Evolutionary conservation across 768 basidiomycete species (phyloP), one percentile per base, ranked within the genome.

Genomic region (Mycena indigotica): DNA sequence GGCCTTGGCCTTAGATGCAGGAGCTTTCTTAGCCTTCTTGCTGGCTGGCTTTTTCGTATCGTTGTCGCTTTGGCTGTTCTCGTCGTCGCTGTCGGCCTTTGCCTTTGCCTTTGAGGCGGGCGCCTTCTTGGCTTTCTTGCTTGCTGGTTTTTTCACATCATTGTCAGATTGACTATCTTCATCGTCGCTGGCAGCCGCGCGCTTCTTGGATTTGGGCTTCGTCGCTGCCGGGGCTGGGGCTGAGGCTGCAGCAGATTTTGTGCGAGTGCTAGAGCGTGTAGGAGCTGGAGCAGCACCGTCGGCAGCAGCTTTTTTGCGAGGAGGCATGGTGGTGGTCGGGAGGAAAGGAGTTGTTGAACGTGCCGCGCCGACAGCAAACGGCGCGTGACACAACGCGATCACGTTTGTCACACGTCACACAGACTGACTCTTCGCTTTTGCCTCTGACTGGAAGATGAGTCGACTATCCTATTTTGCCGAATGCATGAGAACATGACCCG

Each of bases 291-390:
- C 53, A 32, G 69, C 60, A 25, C 63, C 56, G 40, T 66, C 72
- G 56, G 69, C 62, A 51, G 70, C 61, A 28, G 73, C 57, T 35
- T 73, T 65, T 70, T 80, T 81, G 67, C 79, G 81, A 56, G 77
- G 72, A 46, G 81, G 78, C 58, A 79, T 76, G 79, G 80, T 81
- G 54, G 53, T 45, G 32, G 38, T 57, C 35, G 29, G 48, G 16
- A 51, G 50, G 50, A 44, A 53, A 39, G 52, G 50, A 55, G 38
- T 26, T 24, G 48, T 4, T 44, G 50, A n/a, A n/a, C n/a, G n/a
- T n/a, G n/a, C n/a, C n/a, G n/a, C n/a, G n/a, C n/a, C 19, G 39
- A 21, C 32, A 21, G 23, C 39, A 62, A 58, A n/a, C n/a, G 8
- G 32, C 32, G 32, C 17, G 32, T 35, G 32, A 35, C 32, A 35